These are phyloP conservation scores for Cercophora samala DNA, from an alignment of 495 filamentous ascomycete species.

Conservation along the genomic window DNA sequence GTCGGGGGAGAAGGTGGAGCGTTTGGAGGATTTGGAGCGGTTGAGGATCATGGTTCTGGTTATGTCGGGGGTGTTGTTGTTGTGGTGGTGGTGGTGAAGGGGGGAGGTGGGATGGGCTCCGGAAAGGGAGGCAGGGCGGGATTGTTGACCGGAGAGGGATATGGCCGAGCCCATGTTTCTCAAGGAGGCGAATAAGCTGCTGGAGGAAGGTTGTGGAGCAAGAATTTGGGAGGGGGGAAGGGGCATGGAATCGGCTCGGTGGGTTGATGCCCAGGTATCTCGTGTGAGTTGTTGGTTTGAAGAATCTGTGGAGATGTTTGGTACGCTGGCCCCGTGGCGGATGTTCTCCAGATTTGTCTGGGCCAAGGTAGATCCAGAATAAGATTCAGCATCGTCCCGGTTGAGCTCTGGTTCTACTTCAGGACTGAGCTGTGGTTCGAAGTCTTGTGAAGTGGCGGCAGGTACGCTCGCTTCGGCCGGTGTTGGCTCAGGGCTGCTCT, in stretches of 20 bases:
- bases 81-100: no score
- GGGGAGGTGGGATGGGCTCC: background rate
- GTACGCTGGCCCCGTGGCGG: background rate
- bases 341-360: constrained; percentile 18
- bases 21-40: constrained; percentile 30
- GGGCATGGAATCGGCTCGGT: background rate
- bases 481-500: background rate
- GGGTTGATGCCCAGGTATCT: background rate
- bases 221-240: background rate
- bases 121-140: constrained; percentile 11
- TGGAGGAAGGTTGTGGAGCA: constrained; percentile 8
- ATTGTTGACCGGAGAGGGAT: constrained; percentile 18
- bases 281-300: no score
- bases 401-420: background rate
- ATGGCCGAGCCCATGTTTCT: constrained; percentile 20
- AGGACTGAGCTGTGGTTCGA: background rate
- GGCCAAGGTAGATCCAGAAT: constrained; percentile 30
- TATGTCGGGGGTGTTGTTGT: constrained; percentile 23
- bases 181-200: constrained; percentile 6
- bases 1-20: constrained; percentile 25
- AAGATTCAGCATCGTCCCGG: constrained; percentile 30
- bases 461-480: background rate
- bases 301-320: constrained; percentile 8
- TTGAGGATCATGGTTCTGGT: constrained; percentile 34
- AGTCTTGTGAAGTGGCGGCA: background rate